Evolutionary conservation across 345 rosid genomes (phyloP), one percentile per base, ranked within the genome.

Genomic region (Leavenworthia alabamica): DNA sequence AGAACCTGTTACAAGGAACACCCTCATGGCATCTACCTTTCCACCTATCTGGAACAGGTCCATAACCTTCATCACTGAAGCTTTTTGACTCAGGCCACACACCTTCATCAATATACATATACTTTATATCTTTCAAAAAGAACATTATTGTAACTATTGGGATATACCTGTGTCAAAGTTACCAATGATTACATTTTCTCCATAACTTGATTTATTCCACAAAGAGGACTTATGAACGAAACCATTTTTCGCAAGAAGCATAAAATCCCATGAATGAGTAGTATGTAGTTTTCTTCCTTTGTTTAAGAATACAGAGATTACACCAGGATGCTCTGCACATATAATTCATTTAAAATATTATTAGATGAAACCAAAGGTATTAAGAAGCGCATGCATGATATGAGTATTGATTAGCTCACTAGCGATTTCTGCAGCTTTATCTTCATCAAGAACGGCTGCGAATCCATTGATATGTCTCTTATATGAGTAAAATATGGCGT

Each of bases 81-180:
- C 90, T 82, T 72, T 75, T 77, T 14, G 84, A 79, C 56, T 82
- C 87, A 0, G 86, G 81, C 90, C 88, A 85, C 49, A 85, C 83
- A 31, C 90, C 90, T 72, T 57, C 48, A 56, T 24, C 26, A 32
- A 71, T 23, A 6, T 35, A 31, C 52, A 8, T 22, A 29, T 45
- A n/a, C n/a, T 13, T 55, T 8, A 17, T 16, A 39, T 58, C 15
- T 50, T 62, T 33, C 19, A 26, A 60, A 14, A 49, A 27, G 7
- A 11, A 24, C n/a, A n/a, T 47, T 14, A 14, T 11, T 12, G 26
- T 20, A 20, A 20, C 2, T 26, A 42, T 15, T 8, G 47, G 23
- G 8, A 23, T 22, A 2, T 24, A 78, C 90, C 88, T 1, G 85
- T 72, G 58, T 87, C 95, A 13, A 87, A 62, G 56, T 82, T 87